Base-by-base conservation (phyloP, 2,329 filamentous ascomycete genomes). In the Diaporthe sp. region DNA sequence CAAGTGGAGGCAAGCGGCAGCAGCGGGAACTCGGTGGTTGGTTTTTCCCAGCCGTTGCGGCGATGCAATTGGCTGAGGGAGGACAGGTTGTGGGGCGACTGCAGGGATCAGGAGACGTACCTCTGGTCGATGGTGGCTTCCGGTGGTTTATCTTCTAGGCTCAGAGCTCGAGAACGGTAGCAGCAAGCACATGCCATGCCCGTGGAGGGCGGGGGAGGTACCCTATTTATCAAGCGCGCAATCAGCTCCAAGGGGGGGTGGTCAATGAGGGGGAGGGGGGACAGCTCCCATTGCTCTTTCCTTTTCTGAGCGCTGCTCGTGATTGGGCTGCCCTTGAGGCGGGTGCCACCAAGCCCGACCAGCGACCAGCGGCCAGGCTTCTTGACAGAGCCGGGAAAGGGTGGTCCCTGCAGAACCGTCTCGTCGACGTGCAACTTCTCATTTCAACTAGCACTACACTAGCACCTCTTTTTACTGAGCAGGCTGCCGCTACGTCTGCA, bases 181-280 rank as follows among this genome's bases (percentile, higher is more conserved):
- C 47, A 66, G 63, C 63, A 51, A 22, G 71, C 79, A 79, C 77
- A 79, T 80, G 78, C 80, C 79, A 81, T 79, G 78, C 76, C 80
- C 78, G 79, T 80, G 79, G 81, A 81, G 77, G 42, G 58, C 70
- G 35, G 73, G 71, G 79, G 80, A 79, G 77, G 78, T 79, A 78
- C 78, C 79, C 81, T 83, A 83, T 83, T 83, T 83, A 83, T 82
- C 79, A 61, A 35, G 37, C 81, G 74, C 77, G 76, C 77, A 77
- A 75, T 75, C 73, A 75, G 73, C 73, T 73, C 63, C 55, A 55
- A 66, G 44, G 73, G 73, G 63, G 44, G 63, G 61, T 30, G 30
- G 44, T 5, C 30, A 32, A 66, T 19, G 63, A 51, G 63, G 63
- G 47, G 63, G 63, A 51, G 47, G 63, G 30, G 61, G 27, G n/a